These are phyloP conservation scores for Apodospora peruviana DNA, from an alignment of 495 filamentous ascomycete genomes.

Conservation along the genomic window DNA sequence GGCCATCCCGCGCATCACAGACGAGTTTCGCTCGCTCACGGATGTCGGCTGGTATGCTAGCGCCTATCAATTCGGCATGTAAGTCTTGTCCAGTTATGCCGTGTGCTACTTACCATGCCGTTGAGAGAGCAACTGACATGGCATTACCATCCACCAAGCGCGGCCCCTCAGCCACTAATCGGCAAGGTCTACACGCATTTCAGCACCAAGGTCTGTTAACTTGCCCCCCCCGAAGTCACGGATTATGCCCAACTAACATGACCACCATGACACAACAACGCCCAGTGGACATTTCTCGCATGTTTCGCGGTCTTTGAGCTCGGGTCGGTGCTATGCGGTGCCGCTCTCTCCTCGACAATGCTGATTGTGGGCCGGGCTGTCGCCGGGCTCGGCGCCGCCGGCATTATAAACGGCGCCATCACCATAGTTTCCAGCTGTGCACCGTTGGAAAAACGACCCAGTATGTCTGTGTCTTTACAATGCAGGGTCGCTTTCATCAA, in stretches of 20 bases:
- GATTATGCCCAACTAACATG: background rate
- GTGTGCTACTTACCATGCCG: too few relatives aligned
- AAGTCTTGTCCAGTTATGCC: constrained; percentile 4
- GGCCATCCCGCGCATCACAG: too few relatives aligned
- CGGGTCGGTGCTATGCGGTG: constrained; percentile 46
- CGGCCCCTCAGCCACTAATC: constrained; percentile 38
- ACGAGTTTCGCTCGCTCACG: too few relatives aligned
- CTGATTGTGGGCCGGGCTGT: constrained; percentile 49
- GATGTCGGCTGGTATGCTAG: too few relatives aligned
- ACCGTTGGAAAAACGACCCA: constrained; percentile 28
- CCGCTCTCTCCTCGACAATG: constrained; percentile 37
- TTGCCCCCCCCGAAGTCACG: background rate
- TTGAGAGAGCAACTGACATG: too few relatives aligned
- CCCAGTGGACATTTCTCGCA: constrained; percentile 29
- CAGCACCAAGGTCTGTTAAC: constrained; percentile 28
- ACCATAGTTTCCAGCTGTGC: constrained; percentile 21
- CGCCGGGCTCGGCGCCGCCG: constrained; percentile 38
- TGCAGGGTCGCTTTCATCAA: too few relatives aligned
- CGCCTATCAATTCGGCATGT: constrained; percentile 37
- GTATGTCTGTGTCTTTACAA: background rate
- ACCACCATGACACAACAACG: background rate
- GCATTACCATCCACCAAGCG: too few relatives aligned
- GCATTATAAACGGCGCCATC: constrained; percentile 21
- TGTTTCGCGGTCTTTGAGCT: constrained; percentile 32
- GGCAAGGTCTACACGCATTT: constrained; percentile 43